Base-by-base conservation (phyloP, 2,329 filamentous ascomycete genomes). In the Botryotinia calthae region DNA sequence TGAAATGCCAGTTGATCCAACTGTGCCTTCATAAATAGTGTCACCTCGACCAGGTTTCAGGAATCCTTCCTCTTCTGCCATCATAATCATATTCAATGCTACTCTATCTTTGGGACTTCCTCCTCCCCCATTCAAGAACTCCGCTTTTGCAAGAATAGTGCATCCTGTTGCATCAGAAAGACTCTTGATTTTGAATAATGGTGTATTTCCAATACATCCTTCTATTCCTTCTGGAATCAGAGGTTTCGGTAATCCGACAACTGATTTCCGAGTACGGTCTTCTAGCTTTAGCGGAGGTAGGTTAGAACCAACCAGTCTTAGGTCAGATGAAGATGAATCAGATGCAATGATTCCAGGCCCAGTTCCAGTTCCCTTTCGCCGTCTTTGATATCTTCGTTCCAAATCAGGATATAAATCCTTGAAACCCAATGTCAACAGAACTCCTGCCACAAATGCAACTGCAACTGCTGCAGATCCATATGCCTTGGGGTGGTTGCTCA, bases 21-120 rank as follows among this genome's bases (percentile, higher is more conserved):
- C 95, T 1, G 96, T 99, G 76, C 96, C 96, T 84, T 99, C 96
- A 82, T 98, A 99, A 79, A 99, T 94, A 61, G 93, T 97, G 82
- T 99, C 96, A 74, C 95, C 95, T 34, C 92, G 90, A 77, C 92
- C 86, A 0, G 96, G 95, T 0, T 86, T 87, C 63, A 99, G 84
- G 28, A 95, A 85, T 2, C 94, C 94, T 66, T 87, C 84, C 74
- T 89, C 87, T 85, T 99, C 96, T 61, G 95, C 96, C 81, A 90
- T 83, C 62, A 89, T 84, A 81, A 99, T 97, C 86, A 98, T 97
- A 82, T 88, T 92, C 54, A 98, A 87, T 1, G 96, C 96, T 22
- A 99, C 96, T 70, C 96, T 89, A 82, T 99, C 96, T 82, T 99
- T 99, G 58, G 96, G 95, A 77, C 93, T 96, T 78, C 93, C 93